These are phyloP conservation scores for Fusarium siculi DNA, from an alignment of 2,329 filamentous ascomycete species.

Conservation along the genomic window DNA sequence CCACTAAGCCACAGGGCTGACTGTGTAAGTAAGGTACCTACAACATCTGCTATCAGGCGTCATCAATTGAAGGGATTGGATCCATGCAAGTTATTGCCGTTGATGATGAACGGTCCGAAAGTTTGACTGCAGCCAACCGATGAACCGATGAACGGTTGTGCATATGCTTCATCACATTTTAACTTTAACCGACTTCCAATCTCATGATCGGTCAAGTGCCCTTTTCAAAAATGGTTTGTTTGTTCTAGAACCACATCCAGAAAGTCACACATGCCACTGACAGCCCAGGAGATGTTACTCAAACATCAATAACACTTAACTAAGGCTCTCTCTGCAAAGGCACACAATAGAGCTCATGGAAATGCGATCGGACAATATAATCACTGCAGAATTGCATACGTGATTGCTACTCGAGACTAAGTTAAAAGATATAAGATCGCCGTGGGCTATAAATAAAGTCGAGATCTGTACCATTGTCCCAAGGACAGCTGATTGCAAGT, in stretches of 20 bases:
- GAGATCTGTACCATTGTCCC: background rate
- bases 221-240: too few species aligned
- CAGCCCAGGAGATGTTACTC: background rate
- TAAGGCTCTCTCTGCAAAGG: background rate
- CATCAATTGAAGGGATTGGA: background rate
- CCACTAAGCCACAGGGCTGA: background rate
- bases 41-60: background rate
- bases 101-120: constrained; percentile 5
- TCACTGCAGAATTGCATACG: too few species aligned
- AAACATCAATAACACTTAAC: background rate
- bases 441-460: background rate
- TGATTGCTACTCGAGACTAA: too few species aligned
- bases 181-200: background rate
- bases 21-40: background rate
- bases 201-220: background rate
- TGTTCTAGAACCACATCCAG: background rate
- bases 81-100: constrained; percentile 8
- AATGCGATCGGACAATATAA: background rate
- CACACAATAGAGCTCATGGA: background rate
- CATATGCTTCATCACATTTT: background rate
- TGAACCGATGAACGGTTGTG: constrained; percentile 4
- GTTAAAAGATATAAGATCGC: background rate
- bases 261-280: background rate
- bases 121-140: constrained; percentile 5
- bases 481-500: background rate